Percentiles rank a stretch among this genome's conserved stretches.
These are phyloP conservation scores for Brasenia schreberi DNA, from an alignment of 164 flowering plant genomes.

Conservation along the genomic window DNA sequence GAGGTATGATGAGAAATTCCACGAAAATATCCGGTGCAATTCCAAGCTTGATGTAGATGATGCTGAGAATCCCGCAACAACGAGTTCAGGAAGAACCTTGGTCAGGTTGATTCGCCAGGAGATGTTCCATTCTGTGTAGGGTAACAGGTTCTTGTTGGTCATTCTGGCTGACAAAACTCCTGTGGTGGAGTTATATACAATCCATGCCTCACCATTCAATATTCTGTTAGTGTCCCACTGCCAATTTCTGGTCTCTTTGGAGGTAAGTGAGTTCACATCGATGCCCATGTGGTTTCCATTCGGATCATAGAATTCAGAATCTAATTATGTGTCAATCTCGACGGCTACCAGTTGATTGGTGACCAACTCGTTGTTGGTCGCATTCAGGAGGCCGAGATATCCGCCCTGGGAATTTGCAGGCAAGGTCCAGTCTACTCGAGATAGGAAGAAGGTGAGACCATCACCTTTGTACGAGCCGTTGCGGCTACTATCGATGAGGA, in stretches of 20 bases:
- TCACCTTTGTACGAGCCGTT: conserved; percentile 4
- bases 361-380: neutral
- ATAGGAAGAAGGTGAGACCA: conserved; percentile 28
- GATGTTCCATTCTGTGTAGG: neutral
- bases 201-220: conserved; percentile 7
- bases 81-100: conserved; percentile 8
- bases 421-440: conserved; percentile 16
- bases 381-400: conserved; percentile 28
- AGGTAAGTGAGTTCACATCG: conserved; percentile 12
- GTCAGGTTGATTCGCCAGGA: neutral
- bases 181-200: conserved; percentile 5
- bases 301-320: conserved; percentile 16
- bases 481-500: conserved; percentile 11
- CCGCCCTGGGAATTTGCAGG: conserved; percentile 28
- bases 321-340: conserved; percentile 21
- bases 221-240: neutral
- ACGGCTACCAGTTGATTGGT: conserved; percentile 13
- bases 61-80: conserved; percentile 12
- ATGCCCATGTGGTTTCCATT: conserved; percentile 24
- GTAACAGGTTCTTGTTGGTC: neutral
- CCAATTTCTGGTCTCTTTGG: neutral
- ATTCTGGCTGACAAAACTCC: neutral
- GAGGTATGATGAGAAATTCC: neutral
- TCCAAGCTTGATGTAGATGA: neutral
- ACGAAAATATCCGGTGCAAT: neutral